Evolutionary conservation across 192 early-diverging fungal genomes (phyloP), one percentile per base, ranked within the genome.

Genomic region (Linderina pennispora): DNA sequence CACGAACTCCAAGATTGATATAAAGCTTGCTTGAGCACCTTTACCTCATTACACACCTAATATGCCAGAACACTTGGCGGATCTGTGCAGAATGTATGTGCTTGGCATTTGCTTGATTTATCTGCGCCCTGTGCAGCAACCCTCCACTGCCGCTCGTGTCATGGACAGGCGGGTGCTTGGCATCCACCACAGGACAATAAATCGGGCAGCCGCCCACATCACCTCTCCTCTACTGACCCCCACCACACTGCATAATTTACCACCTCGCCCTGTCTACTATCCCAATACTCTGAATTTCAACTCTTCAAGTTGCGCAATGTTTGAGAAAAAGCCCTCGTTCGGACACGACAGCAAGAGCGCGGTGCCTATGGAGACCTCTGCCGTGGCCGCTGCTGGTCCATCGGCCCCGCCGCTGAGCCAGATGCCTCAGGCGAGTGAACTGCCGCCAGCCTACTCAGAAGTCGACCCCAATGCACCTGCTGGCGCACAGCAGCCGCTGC

Each of bases 361-460:
- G n/a, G n/a, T n/a, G n/a, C 28, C 28, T 11, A 31, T 5, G 11
- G 28, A 31, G 28, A 31, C 5, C 6, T 31, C 28, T 31, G 5
- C 28, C 5, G 6, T 8, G 11, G 28, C 6, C 28, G 11, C 6
- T 31, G 28, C 28, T 11, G 28, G 11, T 5, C 28, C 28, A 5
- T 31, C 28, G 11, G 28, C 28, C 11, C 28, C 28, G 6, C 11
- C 28, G 28, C 5, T 31, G 5, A 31, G 6, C 6, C 28, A 31
- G 6, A 31, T 31, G 28, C 5, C 11, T 31, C 28, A 5, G 5
- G 11, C 28, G 28, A 5, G 11, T 0, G 51, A 54, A 9, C 37
- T 54, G 32, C 63, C 63, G 14, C 63, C 63, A 28, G 50, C 50
- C 20, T 66, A 66, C 38, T 66, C 63, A 13, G 17, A 38, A 14